phyloP scores from a whole-genome alignment of 257 asterid genomes.

The Solanum tarijense region DNA sequence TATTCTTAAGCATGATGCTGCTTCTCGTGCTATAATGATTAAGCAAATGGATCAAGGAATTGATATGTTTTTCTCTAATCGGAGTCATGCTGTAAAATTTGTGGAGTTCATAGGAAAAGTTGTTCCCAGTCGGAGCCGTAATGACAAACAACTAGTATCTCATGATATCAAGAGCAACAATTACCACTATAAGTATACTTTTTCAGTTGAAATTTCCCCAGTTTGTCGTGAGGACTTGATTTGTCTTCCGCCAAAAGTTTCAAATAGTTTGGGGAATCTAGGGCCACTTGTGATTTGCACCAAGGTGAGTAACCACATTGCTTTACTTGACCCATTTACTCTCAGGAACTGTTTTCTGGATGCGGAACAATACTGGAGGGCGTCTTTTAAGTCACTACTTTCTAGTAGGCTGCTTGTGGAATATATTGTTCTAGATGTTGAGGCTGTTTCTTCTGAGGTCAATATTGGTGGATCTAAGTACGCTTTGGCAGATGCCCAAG shows the following conservation, averaged over 20 bases:
- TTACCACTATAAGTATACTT: constrained; percentile 36
- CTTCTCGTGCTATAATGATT: constrained; percentile 40
- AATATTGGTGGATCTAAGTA: constrained; percentile 28
- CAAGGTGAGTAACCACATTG: constrained; percentile 30
- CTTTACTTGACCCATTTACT: constrained; percentile 39
- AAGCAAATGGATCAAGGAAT: constrained; percentile 50
- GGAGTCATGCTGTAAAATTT: constrained; percentile 40
- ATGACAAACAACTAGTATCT: constrained; percentile 41
- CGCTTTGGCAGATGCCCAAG: constrained; percentile 39
- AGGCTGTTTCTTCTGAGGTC: constrained; percentile 27
- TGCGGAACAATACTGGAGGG: constrained; percentile 37
- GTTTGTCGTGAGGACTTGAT: constrained; percentile 49
- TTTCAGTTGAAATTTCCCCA: constrained; percentile 43
- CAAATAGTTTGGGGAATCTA: constrained; percentile 34
- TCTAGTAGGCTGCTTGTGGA: constrained; percentile 45
- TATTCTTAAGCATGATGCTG: constrained; percentile 49
- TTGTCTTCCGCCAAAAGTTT: constrained; percentile 39
- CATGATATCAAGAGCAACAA: constrained; percentile 42
- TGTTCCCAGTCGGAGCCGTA: constrained; percentile 27
- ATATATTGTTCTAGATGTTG: constrained; percentile 22
- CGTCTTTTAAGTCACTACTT: constrained; percentile 36
- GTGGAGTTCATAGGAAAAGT: constrained; percentile 33
- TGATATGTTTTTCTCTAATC: constrained; percentile 37
- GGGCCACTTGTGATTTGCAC: constrained; percentile 40
- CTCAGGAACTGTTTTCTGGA: constrained; percentile 34